Evolutionary conservation across 805 yeast genomes (phyloP).

Genomic region (Pichia scutulata): DNA sequence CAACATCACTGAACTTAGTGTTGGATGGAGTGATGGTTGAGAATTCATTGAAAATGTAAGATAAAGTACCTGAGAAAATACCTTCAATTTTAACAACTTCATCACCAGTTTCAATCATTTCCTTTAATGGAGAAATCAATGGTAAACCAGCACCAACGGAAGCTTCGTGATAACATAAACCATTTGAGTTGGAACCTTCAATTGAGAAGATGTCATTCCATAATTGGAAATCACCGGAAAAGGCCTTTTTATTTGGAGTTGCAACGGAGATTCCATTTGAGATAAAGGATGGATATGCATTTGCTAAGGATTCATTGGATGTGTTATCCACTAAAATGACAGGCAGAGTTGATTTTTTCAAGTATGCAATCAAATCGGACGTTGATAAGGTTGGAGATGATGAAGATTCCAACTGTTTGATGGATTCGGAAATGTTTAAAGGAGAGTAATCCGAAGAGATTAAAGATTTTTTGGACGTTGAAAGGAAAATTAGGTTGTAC

Average conservation of each 20-base stretch:
- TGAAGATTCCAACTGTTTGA: conserved; percentile 37
- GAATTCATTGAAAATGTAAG: conserved; percentile 91
- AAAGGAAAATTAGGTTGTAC: conserved; percentile 74
- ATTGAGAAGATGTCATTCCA: conserved; percentile 70
- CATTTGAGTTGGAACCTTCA: conserved; percentile 42
- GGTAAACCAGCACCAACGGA: conserved; percentile 99
- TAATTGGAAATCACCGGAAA: conserved; percentile 62
- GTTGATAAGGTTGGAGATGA: conserved; percentile 44
- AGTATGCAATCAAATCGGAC: conserved; percentile 51
- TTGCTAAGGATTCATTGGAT: conserved; percentile 71
- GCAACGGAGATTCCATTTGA: conserved; percentile 83
- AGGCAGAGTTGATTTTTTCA: conserved; percentile 63
- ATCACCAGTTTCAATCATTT: conserved; percentile 88
- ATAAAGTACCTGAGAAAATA: conserved; percentile 90
- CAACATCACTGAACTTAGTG: conserved; percentile 83
- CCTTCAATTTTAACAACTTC: conserved; percentile 89
- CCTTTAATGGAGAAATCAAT: conserved; percentile 79
- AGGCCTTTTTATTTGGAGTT: conserved; percentile 97
- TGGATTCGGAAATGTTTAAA: conserved; percentile 56
- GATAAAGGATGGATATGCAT: conserved; percentile 67
- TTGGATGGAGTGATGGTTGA: conserved; percentile 58
- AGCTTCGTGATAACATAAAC: conserved; percentile 93
- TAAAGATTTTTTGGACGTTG: conserved; percentile 66
- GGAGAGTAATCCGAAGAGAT: conserved; percentile 65
- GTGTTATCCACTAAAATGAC: conserved; percentile 91